These are phyloP conservation scores for Camellia sinensis DNA, from an alignment of 148 eudicot genomes.

Conservation along the genomic window DNA sequence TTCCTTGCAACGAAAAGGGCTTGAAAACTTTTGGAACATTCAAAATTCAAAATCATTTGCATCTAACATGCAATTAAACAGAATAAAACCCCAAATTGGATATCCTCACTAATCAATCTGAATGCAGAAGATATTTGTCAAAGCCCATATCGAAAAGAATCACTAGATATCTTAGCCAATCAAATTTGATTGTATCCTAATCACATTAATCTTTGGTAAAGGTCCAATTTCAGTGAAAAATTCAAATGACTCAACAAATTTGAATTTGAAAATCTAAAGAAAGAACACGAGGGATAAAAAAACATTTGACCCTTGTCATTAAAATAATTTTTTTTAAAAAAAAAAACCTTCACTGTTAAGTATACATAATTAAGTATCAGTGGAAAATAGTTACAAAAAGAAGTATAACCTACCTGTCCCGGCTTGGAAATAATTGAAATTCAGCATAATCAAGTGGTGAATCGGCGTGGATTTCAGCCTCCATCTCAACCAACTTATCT, in stretches of 20 bases:
- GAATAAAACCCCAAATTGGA: not conserved
- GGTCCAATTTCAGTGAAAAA: not conserved
- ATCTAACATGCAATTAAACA: not conserved
- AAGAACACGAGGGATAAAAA: not conserved
- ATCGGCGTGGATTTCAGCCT: constrained; percentile 45
- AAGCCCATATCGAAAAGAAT: not conserved
- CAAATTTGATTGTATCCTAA: not conserved
- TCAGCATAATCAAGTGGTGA: constrained; percentile 55
- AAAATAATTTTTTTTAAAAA: not conserved
- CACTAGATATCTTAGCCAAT: not conserved
- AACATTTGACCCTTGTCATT: not conserved
- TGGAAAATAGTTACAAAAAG: not conserved
- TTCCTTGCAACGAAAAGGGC: not conserved
- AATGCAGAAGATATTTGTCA: not conserved
- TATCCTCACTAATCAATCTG: not conserved
- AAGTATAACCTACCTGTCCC: constrained; percentile 50
- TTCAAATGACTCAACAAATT: not conserved
- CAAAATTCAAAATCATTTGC: not conserved
- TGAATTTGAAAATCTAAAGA: not conserved
- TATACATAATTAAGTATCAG: not conserved
- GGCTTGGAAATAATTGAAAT: constrained; percentile 56
- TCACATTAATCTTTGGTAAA: not conserved
- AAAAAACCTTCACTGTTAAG: not conserved
- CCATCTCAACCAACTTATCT: constrained; percentile 40
- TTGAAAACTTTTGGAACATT: not conserved